Evolutionary conservation across 345 rosid genomes (phyloP).

Genomic region (Kernera saxatilis): DNA sequence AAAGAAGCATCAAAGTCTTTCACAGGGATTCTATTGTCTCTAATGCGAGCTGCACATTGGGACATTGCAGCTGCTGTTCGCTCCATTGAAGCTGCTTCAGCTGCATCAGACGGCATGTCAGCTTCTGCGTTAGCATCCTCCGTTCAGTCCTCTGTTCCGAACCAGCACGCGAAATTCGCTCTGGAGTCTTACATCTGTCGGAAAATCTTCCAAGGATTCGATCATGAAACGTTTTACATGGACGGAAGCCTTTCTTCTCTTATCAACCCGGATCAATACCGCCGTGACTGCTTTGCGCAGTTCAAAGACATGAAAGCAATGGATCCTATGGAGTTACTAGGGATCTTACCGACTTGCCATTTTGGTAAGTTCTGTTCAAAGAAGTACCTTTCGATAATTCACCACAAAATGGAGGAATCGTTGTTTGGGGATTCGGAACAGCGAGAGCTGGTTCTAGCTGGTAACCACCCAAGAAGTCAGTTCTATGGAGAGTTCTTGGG

Average conservation of each 20-base stretch:
- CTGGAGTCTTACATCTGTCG: conserved; percentile 70
- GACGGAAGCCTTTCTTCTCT: conserved; percentile 83
- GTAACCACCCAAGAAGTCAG: conserved; percentile 80
- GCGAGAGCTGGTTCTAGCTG: conserved; percentile 50
- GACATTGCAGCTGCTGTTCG: conserved; percentile 91
- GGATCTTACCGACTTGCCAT: conserved; percentile 74
- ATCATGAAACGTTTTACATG: conserved; percentile 92
- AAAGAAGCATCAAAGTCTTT: conserved; percentile 77
- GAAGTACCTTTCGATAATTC: conserved; percentile 77
- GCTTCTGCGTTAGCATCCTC: conserved; percentile 41
- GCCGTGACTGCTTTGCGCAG: conserved; percentile 78
- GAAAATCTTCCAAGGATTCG: conserved; percentile 79
- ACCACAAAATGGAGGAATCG: conserved; percentile 93
- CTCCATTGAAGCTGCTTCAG: conserved; percentile 75
- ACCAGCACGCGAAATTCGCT: conserved; percentile 79
- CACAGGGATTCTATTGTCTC: conserved; percentile 65
- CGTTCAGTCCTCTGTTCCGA: conserved; percentile 46
- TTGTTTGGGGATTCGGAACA: conserved; percentile 85
- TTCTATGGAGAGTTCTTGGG: conserved; percentile 77
- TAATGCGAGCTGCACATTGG: conserved; percentile 91
- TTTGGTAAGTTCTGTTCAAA: conserved; percentile 86
- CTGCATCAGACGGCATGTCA: conserved; percentile 28
- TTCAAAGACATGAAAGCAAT: conserved; percentile 89
- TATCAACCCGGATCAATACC: conserved; percentile 74
- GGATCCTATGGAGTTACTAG: conserved; percentile 88